Evolutionary conservation across 164 flowering plant genomes (phyloP).

Genomic region (Magnolia sinica): DNA sequence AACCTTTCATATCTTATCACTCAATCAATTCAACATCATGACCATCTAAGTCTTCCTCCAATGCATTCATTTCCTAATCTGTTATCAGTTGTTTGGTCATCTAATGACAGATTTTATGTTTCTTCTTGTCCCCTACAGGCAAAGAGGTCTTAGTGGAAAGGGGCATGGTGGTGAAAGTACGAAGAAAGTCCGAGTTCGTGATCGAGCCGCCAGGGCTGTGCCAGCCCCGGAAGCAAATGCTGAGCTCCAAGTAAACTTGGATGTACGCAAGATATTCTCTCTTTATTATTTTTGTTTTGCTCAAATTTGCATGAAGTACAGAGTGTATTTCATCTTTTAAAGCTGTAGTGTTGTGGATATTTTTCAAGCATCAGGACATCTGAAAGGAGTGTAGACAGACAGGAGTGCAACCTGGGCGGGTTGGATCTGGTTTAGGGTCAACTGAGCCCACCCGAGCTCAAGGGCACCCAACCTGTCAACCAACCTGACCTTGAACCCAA

Average conservation of each 20-base stretch:
- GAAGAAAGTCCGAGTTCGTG: slow-evolving; percentile 50
- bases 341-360: too few relatives aligned
- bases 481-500: too few relatives aligned
- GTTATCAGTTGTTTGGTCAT: background rate
- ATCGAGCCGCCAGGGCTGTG: slow-evolving; percentile 57
- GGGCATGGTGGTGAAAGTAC: slow-evolving; percentile 40
- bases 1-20: too few relatives aligned
- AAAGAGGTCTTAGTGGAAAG: slow-evolving; percentile 53
- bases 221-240: slow-evolving; percentile 98
- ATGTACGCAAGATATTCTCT: slow-evolving; percentile 46
- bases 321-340: background rate
- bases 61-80: too few relatives aligned
- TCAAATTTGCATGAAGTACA: background rate
- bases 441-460: too few relatives aligned
- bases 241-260: slow-evolving; percentile 73
- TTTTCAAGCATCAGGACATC: too few relatives aligned
- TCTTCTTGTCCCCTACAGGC: slow-evolving; percentile 32
- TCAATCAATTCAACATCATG: too few relatives aligned
- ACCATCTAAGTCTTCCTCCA: too few relatives aligned
- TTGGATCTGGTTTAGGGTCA: too few relatives aligned
- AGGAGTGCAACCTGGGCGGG: too few relatives aligned
- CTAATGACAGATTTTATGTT: background rate
- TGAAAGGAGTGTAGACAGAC: too few relatives aligned
- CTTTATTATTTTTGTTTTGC: background rate
- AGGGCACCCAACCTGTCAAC: too few relatives aligned